Evolutionary conservation across 2,329 filamentous ascomycete species (phyloP).

Genomic region (Apiospora pterosperma): DNA sequence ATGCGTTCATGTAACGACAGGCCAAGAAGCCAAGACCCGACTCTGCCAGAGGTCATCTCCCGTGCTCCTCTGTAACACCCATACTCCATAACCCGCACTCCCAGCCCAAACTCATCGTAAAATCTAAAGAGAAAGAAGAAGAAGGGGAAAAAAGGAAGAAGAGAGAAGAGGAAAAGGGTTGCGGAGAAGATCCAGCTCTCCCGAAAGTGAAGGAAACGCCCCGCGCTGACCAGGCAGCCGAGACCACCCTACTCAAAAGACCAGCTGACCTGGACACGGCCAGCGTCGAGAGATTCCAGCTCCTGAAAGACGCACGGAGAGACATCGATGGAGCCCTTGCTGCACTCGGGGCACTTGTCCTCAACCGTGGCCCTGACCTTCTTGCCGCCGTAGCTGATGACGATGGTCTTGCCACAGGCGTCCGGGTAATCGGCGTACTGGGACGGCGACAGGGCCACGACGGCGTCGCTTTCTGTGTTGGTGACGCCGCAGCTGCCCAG

Average conservation of each 20-base stretch:
- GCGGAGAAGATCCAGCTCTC: background rate
- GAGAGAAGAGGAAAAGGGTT: background rate
- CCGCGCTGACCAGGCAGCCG: background rate
- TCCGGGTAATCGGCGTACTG: slow-evolving; percentile 16
- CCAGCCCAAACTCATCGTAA: background rate
- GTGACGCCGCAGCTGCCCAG: slow-evolving; percentile 24
- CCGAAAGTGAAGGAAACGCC: background rate
- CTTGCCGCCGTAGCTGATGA: slow-evolving; percentile 14
- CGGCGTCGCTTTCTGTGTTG: slow-evolving; percentile 17
- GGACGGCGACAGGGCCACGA: slow-evolving; percentile 23
- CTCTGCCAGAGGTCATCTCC: background rate
- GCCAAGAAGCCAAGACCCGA: background rate
- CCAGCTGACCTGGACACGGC: slow-evolving; percentile 1
- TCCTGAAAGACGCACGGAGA: background rate
- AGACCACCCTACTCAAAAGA: background rate
- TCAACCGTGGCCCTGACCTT: background rate
- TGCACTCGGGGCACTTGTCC: slow-evolving; percentile 5
- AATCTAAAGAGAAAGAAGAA: no score
- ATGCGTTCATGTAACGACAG: background rate
- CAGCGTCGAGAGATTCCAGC: background rate
- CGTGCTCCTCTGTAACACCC: background rate
- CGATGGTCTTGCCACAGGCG: slow-evolving; percentile 27
- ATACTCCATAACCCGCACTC: background rate
- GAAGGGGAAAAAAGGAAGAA: no score
- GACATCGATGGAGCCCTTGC: background rate